Evolutionary conservation across 2,329 filamentous ascomycete species (phyloP).

Genomic region (Aspergillus sojae): DNA sequence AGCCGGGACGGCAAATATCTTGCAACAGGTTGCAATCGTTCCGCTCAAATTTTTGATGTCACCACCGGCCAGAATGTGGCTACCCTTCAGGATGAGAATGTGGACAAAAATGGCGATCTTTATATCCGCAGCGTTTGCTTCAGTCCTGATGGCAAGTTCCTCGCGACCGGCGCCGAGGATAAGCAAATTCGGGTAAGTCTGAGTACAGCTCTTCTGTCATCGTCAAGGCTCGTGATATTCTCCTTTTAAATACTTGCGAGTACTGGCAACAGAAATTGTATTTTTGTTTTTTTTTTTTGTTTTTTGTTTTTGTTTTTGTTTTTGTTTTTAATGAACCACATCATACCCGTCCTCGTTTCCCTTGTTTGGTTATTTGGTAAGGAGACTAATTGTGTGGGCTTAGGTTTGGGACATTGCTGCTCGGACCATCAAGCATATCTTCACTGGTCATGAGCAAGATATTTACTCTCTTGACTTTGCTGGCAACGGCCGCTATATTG

Average conservation of each 20-base stretch:
- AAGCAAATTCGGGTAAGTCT: constrained; percentile 85
- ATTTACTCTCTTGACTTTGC: constrained; percentile 97
- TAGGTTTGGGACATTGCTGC: constrained; percentile 92
- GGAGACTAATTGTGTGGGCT: neutral
- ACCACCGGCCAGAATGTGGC: constrained; percentile 83
- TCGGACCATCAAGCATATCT: constrained; percentile 85
- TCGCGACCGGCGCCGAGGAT: constrained; percentile 95
- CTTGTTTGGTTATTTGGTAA: neutral
- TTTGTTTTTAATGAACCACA: neutral
- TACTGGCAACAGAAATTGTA: neutral
- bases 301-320: too few species aligned
- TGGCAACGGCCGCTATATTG: constrained; percentile 89
- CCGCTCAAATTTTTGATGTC: constrained; percentile 99
- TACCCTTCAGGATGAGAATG: constrained; percentile 83
- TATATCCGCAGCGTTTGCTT: constrained; percentile 99
- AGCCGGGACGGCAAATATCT: constrained; percentile 94
- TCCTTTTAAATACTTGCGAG: neutral
- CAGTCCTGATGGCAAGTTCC: constrained; percentile 89
- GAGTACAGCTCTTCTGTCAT: neutral
- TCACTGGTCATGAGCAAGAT: constrained; percentile 96
- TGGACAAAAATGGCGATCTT: constrained; percentile 85
- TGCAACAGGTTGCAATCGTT: constrained; percentile 94
- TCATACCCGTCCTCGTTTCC: neutral
- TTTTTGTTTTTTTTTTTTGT: too few species aligned
- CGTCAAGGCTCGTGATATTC: neutral